A percentile compares a stretch with the other conserved stretches of the same genome.
Evolutionary conservation across 2,329 filamentous ascomycete genomes (phyloP).

Genomic region (Apiospora pterosperma): DNA sequence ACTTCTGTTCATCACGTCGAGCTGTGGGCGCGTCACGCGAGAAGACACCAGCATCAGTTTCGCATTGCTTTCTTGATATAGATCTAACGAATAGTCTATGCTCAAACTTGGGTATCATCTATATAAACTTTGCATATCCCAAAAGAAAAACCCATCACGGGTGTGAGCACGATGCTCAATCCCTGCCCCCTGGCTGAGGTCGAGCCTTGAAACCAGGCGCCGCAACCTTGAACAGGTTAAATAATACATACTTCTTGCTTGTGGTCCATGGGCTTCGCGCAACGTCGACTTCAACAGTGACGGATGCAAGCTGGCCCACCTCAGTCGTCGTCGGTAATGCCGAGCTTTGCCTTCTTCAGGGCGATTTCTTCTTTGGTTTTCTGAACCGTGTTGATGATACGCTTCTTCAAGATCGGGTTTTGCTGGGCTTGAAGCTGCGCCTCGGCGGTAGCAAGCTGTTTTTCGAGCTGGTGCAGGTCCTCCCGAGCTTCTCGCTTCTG

Average conservation of each 20-base stretch:
- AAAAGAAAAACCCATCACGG: not conserved
- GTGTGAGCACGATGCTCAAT: not conserved
- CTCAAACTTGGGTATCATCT: slow-evolving; percentile 3
- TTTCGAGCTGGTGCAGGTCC: slow-evolving; percentile 51
- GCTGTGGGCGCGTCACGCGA: not conserved
- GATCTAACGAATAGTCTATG: not conserved
- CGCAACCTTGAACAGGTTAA: not conserved
- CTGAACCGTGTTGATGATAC: slow-evolving; percentile 48
- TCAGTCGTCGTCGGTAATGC: slow-evolving; percentile 24
- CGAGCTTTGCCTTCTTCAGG: slow-evolving; percentile 29
- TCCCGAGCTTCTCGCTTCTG: slow-evolving; percentile 48
- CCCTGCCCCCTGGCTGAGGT: not conserved
- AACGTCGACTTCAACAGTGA: not conserved
- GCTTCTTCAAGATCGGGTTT: slow-evolving; percentile 47
- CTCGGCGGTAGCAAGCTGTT: slow-evolving; percentile 51
- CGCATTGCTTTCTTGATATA: not conserved
- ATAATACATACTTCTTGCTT: not conserved
- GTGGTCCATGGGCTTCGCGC: not conserved
- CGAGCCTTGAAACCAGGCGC: not conserved
- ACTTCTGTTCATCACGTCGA: not conserved
- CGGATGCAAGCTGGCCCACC: not conserved
- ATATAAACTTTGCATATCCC: slow-evolving; percentile 2
- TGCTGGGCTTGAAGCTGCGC: slow-evolving; percentile 39
- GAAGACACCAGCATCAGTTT: not conserved
- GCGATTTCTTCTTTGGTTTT: slow-evolving; percentile 37